Evolutionary conservation across 768 basidiomycete genomes (phyloP), one percentile per base, ranked within the genome.

Genomic region (Kwoniella europaea): DNA sequence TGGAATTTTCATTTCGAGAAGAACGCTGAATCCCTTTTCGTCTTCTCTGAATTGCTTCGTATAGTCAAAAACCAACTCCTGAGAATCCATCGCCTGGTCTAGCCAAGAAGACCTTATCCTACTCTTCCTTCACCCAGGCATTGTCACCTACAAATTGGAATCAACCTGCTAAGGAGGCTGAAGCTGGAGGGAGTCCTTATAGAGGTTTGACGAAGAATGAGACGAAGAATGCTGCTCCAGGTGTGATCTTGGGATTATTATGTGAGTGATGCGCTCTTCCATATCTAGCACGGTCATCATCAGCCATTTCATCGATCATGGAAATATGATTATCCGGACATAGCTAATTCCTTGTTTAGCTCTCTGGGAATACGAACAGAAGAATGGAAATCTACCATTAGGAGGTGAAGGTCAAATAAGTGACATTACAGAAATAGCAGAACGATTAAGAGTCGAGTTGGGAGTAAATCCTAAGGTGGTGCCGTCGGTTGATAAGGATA

Each of bases 151-250:
- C 68, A 2, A 54, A 71, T 44, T 74, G 77, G 77, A 20, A 66
- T 27, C 46, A 63, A 59, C 58, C 74, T 22, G 27, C 65, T 41
- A 62, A 27, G 7, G 57, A 74, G 29, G 63, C 65, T 16, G 65
- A 24, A 24, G 16, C 59, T 41, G 78, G 78, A 0, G 86, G 74
- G 87, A 92, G 82, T 85, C 86, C 77, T 3, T 98, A 92, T 91
- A 86, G 87, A 55, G 84, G 84, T 29, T 79, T 94, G 80, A 89
- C 89, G 27, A 90, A 89, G 82, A 87, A 89, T 71, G 89, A 92
- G 82, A 92, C 91, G 0, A 93, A 91, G 83, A 91, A 91, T 77
- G 86, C 92, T n/a, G 92, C 92, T 76, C 93, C 93, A 4, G 88
- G 87, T 1, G 84, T 88, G 50, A 84, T 91, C 16, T 91, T 93